Base-by-base conservation (phyloP, 1,284 basidiomycete species). In the Malassezia cuniculi region DNA sequence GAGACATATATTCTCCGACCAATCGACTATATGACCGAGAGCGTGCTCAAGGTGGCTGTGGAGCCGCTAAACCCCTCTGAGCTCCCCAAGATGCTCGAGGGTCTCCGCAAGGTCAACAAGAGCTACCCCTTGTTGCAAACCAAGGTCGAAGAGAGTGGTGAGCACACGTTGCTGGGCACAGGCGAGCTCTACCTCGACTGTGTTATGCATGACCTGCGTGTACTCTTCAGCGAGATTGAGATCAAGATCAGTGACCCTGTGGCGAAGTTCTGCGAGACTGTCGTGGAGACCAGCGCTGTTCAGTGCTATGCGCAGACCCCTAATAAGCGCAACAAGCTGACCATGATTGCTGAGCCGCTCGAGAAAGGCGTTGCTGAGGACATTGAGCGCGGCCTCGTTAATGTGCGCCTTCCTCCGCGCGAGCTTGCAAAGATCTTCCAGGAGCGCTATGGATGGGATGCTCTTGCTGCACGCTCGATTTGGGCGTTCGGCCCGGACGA, bases 401-500 rank as follows among this genome's bases (percentile, higher is more conserved):
- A 63, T 35, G 50, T 57, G 14, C 42, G 36, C n/a, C 34, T 53
- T 45, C 55, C 63, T 1, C 54, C 62, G 4, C 54, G 53, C 17
- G 40, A 50, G 36, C 41, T 66, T 11, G 58, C 55, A n/a, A 60
- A 57, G 34, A 15, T 49, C 21, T 36, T 66, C 27, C 50, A 56
- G 33, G 57, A 65, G 61, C 89, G 86, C 67, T 94, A 95, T 69
- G 83, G 90, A 45, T 99, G 93, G 93, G 93, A 99, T 71, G 69
- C 95, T 60, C 76, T 99, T 48, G 90, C 93, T 2, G 89, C 86
- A 31, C 77, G 93, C 44, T 94, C 89, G 60, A 90, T 99, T 71
- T 99, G 93, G 93, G 86, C 89, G n/a, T 99, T 97, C 70, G 93
- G 93, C 16, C 90, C 93, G 5, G 87, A 95, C 52, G 81, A 80